phyloP scores from a whole-genome alignment of 1,284 basidiomycete species.

The Ceraceosorus guamensis region DNA sequence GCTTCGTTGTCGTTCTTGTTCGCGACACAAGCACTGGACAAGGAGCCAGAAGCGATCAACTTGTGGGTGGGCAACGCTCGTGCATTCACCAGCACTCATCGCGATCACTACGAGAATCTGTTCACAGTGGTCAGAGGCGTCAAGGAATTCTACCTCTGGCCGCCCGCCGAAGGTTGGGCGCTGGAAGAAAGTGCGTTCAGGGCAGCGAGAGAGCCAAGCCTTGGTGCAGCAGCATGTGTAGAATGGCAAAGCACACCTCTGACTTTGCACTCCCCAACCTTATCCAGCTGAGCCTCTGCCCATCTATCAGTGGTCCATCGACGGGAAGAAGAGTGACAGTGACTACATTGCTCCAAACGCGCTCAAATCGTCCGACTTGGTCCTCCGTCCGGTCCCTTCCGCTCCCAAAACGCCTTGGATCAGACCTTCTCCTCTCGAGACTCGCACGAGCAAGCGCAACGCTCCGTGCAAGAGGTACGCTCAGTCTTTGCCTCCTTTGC shows the following conservation, averaged over 20 bases:
- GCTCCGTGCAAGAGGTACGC: slow-evolving; percentile 16
- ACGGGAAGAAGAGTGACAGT: not conserved
- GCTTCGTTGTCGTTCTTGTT: slow-evolving; percentile 18
- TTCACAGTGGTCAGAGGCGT: slow-evolving; percentile 33
- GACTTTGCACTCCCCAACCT: not conserved
- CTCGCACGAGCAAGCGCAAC: slow-evolving; percentile 21
- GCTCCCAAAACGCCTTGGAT: slow-evolving; percentile 29
- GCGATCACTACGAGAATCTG: slow-evolving; percentile 43
- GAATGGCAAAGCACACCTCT: not conserved
- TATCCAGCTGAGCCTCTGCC: slow-evolving; percentile 5
- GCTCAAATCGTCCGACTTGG: no score
- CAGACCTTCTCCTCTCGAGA: slow-evolving; percentile 27
- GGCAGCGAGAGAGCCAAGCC: not conserved
- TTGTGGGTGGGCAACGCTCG: slow-evolving; percentile 35
- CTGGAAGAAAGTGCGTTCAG: slow-evolving; percentile 22
- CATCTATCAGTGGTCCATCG: slow-evolving; percentile 9
- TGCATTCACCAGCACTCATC: slow-evolving; percentile 19
- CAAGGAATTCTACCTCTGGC: slow-evolving; percentile 38
- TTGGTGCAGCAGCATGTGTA: not conserved
- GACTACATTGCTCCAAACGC: not conserved
- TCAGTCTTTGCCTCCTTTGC: slow-evolving; percentile 25
- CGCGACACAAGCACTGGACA: slow-evolving; percentile 30
- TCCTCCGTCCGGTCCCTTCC: not conserved
- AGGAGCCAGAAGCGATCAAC: slow-evolving; percentile 34
- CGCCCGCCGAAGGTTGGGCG: slow-evolving; percentile 29